phyloP scores from a whole-genome alignment of 306 rosid genomes.

The Ziziphus jujuba region DNA sequence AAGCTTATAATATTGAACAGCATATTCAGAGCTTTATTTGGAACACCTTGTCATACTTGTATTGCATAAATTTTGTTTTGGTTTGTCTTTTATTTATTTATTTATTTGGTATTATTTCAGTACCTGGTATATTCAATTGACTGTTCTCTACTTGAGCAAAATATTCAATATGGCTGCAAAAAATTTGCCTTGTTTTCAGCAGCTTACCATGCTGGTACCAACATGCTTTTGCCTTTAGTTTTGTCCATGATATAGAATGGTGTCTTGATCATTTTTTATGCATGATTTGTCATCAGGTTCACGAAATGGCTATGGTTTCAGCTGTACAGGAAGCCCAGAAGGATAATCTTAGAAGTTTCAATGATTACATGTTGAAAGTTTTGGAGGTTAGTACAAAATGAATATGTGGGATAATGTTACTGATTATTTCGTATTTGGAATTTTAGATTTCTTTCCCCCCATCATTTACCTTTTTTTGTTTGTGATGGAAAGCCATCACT shows the following conservation, averaged over 20 bases:
- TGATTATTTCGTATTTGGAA: slow-evolving; percentile 14
- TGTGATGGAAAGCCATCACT: background rate
- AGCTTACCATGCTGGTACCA: background rate
- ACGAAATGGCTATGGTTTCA: slow-evolving; percentile 96
- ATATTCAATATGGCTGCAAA: background rate
- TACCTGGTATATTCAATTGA: slow-evolving; percentile 15
- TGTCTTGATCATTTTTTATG: slow-evolving; percentile 21
- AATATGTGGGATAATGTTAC: background rate
- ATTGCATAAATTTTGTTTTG: too few relatives aligned
- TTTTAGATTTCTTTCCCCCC: background rate
- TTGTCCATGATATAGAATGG: slow-evolving; percentile 16
- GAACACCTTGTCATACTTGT: too few relatives aligned
- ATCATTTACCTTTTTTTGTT: background rate
- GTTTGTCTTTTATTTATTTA: too few relatives aligned
- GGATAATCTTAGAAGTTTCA: slow-evolving; percentile 89
- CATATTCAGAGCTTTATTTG: too few relatives aligned
- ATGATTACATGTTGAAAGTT: slow-evolving; percentile 90
- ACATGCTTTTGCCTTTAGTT: slow-evolving; percentile 6
- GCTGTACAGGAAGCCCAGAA: slow-evolving; percentile 98
- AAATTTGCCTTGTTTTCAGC: slow-evolving; percentile 2
- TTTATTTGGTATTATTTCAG: too few relatives aligned
- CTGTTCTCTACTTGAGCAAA: background rate
- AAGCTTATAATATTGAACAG: too few relatives aligned
- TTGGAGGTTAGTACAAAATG: slow-evolving; percentile 70
- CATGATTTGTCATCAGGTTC: slow-evolving; percentile 56